phyloP scores from a whole-genome alignment of 345 rosid species.

The Triadica sebifera region DNA sequence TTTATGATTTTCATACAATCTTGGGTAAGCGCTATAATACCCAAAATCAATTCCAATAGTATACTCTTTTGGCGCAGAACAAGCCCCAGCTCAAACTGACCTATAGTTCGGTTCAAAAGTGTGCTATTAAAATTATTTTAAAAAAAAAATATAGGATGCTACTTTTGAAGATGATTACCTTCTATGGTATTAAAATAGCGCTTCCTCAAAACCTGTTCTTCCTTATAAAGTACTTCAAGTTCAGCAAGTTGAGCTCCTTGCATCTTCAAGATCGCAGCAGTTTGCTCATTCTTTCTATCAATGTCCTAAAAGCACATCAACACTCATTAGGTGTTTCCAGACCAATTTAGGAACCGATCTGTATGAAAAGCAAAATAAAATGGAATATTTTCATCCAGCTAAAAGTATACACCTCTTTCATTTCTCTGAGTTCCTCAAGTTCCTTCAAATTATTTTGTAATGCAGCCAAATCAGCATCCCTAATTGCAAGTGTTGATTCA shows the following conservation, averaged over 20 bases:
- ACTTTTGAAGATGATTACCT: constrained; percentile 38
- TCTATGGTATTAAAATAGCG: constrained; percentile 89
- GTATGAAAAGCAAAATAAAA: neutral
- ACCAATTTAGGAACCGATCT: neutral
- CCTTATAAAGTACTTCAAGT: constrained; percentile 78
- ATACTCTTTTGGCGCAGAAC: neutral
- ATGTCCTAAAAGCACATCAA: constrained; percentile 58
- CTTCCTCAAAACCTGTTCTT: constrained; percentile 84
- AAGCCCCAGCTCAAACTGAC: neutral
- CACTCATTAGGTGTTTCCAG: too few species aligned
- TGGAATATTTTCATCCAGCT: neutral
- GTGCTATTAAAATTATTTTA: neutral
- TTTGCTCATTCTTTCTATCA: constrained; percentile 94
- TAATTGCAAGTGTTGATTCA: constrained; percentile 51
- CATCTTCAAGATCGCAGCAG: constrained; percentile 94
- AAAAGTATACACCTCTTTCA: constrained; percentile 73
- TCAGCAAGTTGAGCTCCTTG: constrained; percentile 92
- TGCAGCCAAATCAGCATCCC: constrained; percentile 50
- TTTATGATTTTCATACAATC: neutral
- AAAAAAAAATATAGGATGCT: neutral
- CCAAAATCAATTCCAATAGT: neutral
- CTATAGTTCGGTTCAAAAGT: neutral
- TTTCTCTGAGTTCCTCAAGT: constrained; percentile 84
- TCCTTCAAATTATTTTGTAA: constrained; percentile 74
- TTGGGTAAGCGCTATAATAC: neutral